phyloP scores from a whole-genome alignment of 768 basidiomycete genomes.

The Hygrophoropsis aurantiaca region DNA sequence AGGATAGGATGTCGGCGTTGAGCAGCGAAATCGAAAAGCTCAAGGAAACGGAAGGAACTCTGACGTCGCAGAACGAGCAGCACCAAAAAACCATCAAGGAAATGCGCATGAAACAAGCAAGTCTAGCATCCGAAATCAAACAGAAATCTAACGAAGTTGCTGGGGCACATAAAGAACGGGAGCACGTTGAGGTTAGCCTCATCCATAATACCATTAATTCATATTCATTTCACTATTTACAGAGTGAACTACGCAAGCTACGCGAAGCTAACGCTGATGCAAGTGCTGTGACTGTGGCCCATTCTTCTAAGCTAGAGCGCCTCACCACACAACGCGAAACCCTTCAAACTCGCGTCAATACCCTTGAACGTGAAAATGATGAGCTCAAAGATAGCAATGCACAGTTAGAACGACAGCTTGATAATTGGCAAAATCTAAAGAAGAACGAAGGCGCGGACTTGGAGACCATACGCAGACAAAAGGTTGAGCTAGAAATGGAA shows the following conservation, averaged over 20 bases:
- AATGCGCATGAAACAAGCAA: constrained; percentile 28
- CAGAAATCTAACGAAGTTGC: constrained; percentile 40
- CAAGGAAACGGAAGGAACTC: constrained; percentile 11
- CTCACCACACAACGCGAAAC: constrained; percentile 58
- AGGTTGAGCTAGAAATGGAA: constrained; percentile 55
- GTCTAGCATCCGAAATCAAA: constrained; percentile 38
- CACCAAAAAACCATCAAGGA: constrained; percentile 28
- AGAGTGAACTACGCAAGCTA: constrained; percentile 43
- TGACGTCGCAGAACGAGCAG: constrained; percentile 22
- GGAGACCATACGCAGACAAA: constrained; percentile 53
- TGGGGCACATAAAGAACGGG: constrained; percentile 41
- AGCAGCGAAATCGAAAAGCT: constrained; percentile 11
- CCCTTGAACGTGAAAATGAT: constrained; percentile 55
- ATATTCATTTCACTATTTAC: background rate
- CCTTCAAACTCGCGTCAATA: constrained; percentile 48
- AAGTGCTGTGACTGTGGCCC: constrained; percentile 44
- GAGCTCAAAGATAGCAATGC: constrained; percentile 56
- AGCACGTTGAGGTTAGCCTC: constrained; percentile 44
- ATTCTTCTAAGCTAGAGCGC: constrained; percentile 55
- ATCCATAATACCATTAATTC: constrained; percentile 7
- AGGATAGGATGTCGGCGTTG: constrained; percentile 12
- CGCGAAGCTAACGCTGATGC: constrained; percentile 52
- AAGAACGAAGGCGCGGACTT: constrained; percentile 60
- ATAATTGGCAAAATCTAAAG: constrained; percentile 69
- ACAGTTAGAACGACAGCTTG: constrained; percentile 62